Conservation (phyloP, 331 rosid genomes). For the Cucumis variabilis region DNA sequence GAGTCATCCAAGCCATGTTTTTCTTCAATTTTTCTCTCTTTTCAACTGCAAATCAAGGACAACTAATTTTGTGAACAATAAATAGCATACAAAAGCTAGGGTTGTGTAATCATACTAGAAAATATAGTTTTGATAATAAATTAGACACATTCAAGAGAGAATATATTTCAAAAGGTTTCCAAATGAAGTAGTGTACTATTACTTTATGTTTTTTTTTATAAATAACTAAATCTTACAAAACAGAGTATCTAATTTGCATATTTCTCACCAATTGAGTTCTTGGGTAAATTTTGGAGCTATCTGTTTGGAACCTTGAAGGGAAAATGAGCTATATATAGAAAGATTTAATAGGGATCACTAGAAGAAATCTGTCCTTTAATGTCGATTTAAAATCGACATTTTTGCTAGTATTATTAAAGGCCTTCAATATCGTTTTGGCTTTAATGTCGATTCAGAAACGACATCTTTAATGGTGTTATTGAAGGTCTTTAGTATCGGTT, state of each 20-base stretch:
- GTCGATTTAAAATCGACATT: no score
- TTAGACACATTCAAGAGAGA: neutral
- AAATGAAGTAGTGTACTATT: neutral
- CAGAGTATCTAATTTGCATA: no score
- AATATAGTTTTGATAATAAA: neutral
- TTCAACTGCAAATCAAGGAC: conserved; percentile 8
- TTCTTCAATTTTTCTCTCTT: neutral
- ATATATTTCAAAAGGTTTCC: neutral
- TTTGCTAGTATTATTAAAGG: no score
- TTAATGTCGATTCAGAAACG: no score
- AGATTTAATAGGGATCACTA: neutral
- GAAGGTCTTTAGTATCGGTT: no score
- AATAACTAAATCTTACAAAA: neutral
- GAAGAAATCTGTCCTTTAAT: no score
- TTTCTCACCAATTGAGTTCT: neutral
- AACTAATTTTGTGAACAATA: neutral
- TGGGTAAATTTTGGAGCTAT: neutral
- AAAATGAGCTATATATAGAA: neutral
- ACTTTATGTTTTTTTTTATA: neutral
- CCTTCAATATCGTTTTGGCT: no score
- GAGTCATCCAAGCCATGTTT: conserved; percentile 1
- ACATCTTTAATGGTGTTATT: no score
- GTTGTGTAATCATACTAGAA: neutral
- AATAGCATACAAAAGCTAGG: neutral
- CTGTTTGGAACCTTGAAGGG: neutral